Evolutionary conservation across 768 basidiomycete genomes (phyloP).

Genomic region (Mycena epipterygia): DNA sequence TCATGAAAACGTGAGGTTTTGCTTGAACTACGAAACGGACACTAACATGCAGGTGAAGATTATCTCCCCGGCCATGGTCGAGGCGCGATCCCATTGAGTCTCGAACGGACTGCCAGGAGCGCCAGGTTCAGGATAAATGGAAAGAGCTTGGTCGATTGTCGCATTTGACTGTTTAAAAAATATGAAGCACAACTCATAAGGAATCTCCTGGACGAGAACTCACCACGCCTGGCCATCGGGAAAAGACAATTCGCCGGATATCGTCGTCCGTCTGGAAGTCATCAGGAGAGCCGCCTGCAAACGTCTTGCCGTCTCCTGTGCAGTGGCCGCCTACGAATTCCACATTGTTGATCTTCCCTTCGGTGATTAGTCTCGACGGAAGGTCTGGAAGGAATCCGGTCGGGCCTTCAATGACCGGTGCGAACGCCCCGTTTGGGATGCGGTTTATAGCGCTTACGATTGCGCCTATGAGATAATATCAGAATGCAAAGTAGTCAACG

Average conservation of each 20-base stretch:
- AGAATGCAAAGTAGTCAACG: neutral
- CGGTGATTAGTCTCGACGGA: conserved; percentile 51
- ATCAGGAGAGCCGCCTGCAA: conserved; percentile 52
- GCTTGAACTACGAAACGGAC: neutral
- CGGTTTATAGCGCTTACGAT: conserved; percentile 56
- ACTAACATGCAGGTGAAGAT: conserved; percentile 59
- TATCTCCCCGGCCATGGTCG: conserved; percentile 56
- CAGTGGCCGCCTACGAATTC: conserved; percentile 58
- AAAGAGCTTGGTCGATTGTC: conserved; percentile 51
- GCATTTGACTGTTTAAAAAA: conserved; percentile 49
- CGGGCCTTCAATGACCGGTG: conserved; percentile 47
- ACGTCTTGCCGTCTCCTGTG: conserved; percentile 58
- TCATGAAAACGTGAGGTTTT: neutral
- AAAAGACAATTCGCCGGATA: conserved; percentile 49
- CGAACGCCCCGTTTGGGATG: conserved; percentile 45
- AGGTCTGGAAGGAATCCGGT: conserved; percentile 49
- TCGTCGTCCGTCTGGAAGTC: conserved; percentile 58
- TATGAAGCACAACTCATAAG: too few relatives aligned
- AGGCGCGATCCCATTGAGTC: conserved; percentile 56
- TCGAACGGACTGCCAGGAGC: conserved; percentile 51
- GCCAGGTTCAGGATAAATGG: conserved; percentile 54
- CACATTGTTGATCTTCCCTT: conserved; percentile 48
- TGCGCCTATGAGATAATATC: conserved; percentile 42
- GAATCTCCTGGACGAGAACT: conserved; percentile 14
- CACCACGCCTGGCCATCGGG: conserved; percentile 53